Base-by-base conservation (phyloP, 495 filamentous ascomycete genomes). In the Lasiosphaeris hirsuta region DNA sequence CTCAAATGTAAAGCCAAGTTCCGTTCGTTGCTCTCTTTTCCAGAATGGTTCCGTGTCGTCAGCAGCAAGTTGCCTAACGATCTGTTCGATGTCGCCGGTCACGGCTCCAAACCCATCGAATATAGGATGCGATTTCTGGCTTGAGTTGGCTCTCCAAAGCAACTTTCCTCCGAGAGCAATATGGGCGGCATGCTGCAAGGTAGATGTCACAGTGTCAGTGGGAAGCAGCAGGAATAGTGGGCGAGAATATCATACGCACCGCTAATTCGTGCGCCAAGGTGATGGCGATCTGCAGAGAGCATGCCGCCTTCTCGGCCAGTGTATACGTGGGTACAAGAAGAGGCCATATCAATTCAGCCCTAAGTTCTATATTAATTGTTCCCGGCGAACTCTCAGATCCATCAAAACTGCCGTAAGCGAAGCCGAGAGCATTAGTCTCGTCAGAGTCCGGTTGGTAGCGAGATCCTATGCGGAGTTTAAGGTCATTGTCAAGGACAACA, bases 271-370 rank as follows among this genome's bases (percentile, higher is more conserved):
- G 72, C 14, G 72, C n/a, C 6, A 75, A 4, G 10, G 61, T 66
- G n/a, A 18, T 36, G 2, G 71, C 71, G 15, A 75, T 19, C 1
- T 13, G 0, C 6, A 60, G 63, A 1, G 68, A 69, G 30, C 19
- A 33, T 0, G 18, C 34, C 50, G 67, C 33, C 57, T 73, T 73
- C 59, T 75, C 72, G 35, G 63, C 66, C 14, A 43, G 7, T 10
- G 58, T 69, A 30, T 61, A 72, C 8, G 57, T 17, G 0, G 66
- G 62, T 9, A 66, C 49, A 30, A 75, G 33, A 33, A 75, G 56
- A 8, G 72, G 72, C 71, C 71, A 75, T 2, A 75, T 23, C 14
- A 63, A 4, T 51, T 75, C 72, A 17, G 60, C 63, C 0, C 54
- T 50, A 5, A 74, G 9, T 0, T 19, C 36, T 10, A 8, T n/a